These are phyloP conservation scores for Curvularia spicifera DNA, from an alignment of 2,329 filamentous ascomycete genomes.

Conservation along the genomic window DNA sequence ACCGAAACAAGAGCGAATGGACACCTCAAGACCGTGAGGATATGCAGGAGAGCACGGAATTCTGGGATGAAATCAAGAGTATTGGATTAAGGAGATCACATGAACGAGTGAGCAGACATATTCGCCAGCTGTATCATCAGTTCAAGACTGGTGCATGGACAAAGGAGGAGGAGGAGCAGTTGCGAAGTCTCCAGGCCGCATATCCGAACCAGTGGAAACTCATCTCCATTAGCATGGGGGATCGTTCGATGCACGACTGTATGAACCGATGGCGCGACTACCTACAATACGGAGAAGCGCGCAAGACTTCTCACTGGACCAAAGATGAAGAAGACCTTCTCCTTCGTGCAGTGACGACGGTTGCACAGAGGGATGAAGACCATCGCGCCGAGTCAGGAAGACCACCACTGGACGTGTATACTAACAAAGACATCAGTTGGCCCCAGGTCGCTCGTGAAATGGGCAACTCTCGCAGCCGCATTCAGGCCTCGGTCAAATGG, in stretches of 20 bases:
- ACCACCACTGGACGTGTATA: constrained; percentile 45
- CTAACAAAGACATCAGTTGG: constrained; percentile 69
- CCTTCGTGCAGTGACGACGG: constrained; percentile 60
- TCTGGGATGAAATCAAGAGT: constrained; percentile 44
- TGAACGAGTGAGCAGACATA: constrained; percentile 51
- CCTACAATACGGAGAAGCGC: constrained; percentile 63
- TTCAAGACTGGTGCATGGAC: constrained; percentile 69
- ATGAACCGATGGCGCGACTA: constrained; percentile 75
- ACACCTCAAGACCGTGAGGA: constrained; percentile 9
- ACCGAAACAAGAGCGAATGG: constrained; percentile 4
- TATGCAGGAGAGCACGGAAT: constrained; percentile 22
- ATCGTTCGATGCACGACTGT: constrained; percentile 69
- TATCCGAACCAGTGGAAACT: constrained; percentile 65
- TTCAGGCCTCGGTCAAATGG: constrained; percentile 75
- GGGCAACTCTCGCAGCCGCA: constrained; percentile 65
- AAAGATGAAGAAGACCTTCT: constrained; percentile 65
- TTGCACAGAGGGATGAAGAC: constrained; percentile 57
- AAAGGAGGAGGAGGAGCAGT: constrained; percentile 62
- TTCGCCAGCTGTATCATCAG: constrained; percentile 70
- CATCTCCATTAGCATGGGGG: constrained; percentile 65
- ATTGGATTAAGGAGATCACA: constrained; percentile 43
- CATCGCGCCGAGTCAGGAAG: constrained; percentile 24
- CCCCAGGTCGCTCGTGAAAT: constrained; percentile 67
- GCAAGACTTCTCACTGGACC: constrained; percentile 64
- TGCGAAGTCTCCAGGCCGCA: constrained; percentile 57